Conservation (phyloP, 306 rosid species). For the Casuarina glauca region DNA sequence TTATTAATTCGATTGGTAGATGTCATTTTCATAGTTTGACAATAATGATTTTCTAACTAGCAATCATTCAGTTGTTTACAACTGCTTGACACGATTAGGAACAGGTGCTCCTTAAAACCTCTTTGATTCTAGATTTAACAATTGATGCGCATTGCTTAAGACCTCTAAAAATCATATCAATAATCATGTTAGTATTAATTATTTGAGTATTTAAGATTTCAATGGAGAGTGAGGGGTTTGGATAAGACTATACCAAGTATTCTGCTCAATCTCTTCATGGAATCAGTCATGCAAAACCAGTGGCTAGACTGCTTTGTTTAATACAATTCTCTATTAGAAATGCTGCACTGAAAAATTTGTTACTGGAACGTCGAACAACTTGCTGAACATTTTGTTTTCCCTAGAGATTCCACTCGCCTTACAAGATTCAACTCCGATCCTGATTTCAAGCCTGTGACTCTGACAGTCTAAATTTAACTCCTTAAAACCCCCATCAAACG, state of each 20-base stretch:
- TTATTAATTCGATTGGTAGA: neutral
- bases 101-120: too few species aligned
- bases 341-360: neutral
- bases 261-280: neutral
- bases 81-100: too few species aligned
- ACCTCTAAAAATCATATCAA: too few species aligned
- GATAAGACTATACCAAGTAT: neutral
- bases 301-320: too few species aligned
- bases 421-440: neutral
- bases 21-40: neutral
- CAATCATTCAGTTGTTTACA: neutral
- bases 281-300: neutral
- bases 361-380: neutral
- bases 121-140: too few species aligned
- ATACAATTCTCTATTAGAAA: neutral
- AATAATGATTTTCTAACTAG: neutral
- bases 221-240: neutral
- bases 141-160: too few species aligned
- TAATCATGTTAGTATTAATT: neutral
- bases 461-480: neutral
- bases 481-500: too few species aligned
- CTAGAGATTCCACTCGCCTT: neutral
- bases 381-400: neutral
- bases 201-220: neutral
- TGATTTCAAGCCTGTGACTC: neutral